Base-by-base conservation (phyloP, 1,284 basidiomycete species). In the Ustilago sp. region DNA sequence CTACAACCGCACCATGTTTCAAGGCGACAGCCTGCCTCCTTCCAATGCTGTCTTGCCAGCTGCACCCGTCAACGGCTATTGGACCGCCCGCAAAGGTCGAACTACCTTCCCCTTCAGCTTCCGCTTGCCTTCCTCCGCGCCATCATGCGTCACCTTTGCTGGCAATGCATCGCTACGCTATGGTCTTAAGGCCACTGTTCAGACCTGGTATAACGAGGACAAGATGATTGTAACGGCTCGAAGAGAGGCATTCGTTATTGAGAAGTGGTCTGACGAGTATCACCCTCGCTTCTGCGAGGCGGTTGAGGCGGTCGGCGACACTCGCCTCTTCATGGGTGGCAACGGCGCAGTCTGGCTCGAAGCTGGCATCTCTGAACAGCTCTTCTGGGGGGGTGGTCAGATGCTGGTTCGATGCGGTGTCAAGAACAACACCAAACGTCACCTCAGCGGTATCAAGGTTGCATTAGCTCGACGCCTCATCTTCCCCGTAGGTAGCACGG, bases 321-420 rank as follows among this genome's bases (percentile, higher is more conserved):
- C 82, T 19, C 68, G 80, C 8, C 66, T 83, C 32, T 83, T 83
- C 67, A 83, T 83, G 80, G 82, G 82, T 4, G 82, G 82, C 35
- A 78, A 73, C 19, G 81, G 82, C 36, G 78, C 76, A 28, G 74
- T 83, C 23, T 83, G 81, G 81, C 73, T 83, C 48, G 82, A 83
- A 50, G 82, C 82, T 23, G 75, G 75, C 31, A 63, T 83, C 17
- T 47, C 62, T 3, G 70, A 80, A 43, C 69, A 72, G 54, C 73
- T 83, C 53, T 83, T 81, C 64, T 74, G 74, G 64, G 74, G 73
- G 9, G 82, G 82, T 11, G 74, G 73, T 11, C 75, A 76, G 56
- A 65, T 82, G 48, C 65, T 81, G 48, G 60, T 83, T 13, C 63
- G 80, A 8, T 69, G 74, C 35, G 80, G 81, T 8, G 62, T 83